Conservation (phyloP, 768 basidiomycete species). For the Tremella yokohamensis region DNA sequence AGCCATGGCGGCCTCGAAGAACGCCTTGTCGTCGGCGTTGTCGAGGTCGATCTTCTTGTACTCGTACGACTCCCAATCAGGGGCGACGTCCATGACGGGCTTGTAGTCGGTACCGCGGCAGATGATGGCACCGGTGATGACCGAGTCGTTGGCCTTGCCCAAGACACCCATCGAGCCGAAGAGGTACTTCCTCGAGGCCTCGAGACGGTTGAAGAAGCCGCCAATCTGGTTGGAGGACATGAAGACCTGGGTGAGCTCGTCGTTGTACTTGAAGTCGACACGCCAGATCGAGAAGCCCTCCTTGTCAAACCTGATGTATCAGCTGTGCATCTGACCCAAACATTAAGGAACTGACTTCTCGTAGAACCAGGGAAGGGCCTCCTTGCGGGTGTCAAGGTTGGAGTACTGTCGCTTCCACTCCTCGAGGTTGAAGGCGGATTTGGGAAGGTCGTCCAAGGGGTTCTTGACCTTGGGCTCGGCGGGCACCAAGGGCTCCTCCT, state of each 20-base stretch:
- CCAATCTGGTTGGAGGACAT: conserved; percentile 89
- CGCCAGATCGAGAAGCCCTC: conserved; percentile 87
- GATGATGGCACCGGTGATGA: conserved; percentile 79
- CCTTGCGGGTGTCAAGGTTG: conserved; percentile 93
- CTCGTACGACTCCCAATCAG: conserved; percentile 68
- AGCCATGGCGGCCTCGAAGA: conserved; percentile 86
- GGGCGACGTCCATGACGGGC: conserved; percentile 45
- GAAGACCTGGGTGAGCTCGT: conserved; percentile 84
- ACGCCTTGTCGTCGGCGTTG: conserved; percentile 72
- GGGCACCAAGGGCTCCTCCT: conserved; percentile 69
- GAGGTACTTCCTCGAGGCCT: conserved; percentile 93
- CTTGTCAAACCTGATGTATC: conserved; percentile 66
- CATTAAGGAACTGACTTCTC: conserved; percentile 62
- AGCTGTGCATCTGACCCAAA: neutral
- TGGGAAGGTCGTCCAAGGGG: conserved; percentile 87
- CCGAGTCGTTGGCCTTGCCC: conserved; percentile 69
- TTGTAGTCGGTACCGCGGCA: conserved; percentile 63
- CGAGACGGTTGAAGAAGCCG: conserved; percentile 95
- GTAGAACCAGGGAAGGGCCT: conserved; percentile 94
- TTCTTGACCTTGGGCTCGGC: conserved; percentile 89
- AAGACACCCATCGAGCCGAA: conserved; percentile 91
- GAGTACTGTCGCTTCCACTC: conserved; percentile 98
- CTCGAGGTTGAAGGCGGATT: conserved; percentile 54
- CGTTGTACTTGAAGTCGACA: conserved; percentile 94
- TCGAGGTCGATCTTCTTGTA: conserved; percentile 73